Evolutionary conservation across 345 rosid species (phyloP), one percentile per base, ranked within the genome.

Genomic region (Tarenaya hassleriana): DNA sequence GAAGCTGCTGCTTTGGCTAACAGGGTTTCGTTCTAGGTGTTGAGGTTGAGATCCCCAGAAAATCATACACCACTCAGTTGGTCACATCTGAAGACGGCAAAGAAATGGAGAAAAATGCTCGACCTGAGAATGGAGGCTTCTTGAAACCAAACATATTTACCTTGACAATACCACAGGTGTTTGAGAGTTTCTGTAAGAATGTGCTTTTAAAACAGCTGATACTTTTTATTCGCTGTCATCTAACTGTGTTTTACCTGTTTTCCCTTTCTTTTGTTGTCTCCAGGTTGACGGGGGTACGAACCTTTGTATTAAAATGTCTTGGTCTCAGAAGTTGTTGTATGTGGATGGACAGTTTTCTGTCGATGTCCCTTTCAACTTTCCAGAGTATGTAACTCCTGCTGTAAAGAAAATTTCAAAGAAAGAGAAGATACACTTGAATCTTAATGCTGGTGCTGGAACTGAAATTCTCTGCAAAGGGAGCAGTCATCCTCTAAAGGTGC

Each of bases 11-110:
- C 67, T 77, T 55, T 91, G 86, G 78, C 82, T 87, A 81, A 88
- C 94, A 92, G 88, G 97, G 97, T 69, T 83, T 95, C 51, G 74
- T 92, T 78, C 87, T 85, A 81, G 91, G 97, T 85, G 86, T 92
- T 31, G 96, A 92, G 66, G 86, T 79, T 48, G 88, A 75, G 64
- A 70, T 75, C 66, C 74, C 77, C 60, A 67, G 76, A 55, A 85
- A 67, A 61, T 62, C 80, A 15, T 88, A 83, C 65, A 65, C 60
- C 14, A 81, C 91, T 7, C 79, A 74, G 34, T 34, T 88, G 65
- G 55, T 75, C 49, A 66, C 67, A 12, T 31, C 68, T 5, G 67
- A 71, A 16, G 81, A 83, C 32, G 67, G 49, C 17, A 69, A 68
- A 12, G 73, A 76, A 16, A 32, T 63, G 42, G 78, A 78, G 27